Percentiles rank a stretch among this genome's conserved stretches.
phyloP scores from a whole-genome alignment of 75 land plant species.

The Isoetes taiwanensis region DNA sequence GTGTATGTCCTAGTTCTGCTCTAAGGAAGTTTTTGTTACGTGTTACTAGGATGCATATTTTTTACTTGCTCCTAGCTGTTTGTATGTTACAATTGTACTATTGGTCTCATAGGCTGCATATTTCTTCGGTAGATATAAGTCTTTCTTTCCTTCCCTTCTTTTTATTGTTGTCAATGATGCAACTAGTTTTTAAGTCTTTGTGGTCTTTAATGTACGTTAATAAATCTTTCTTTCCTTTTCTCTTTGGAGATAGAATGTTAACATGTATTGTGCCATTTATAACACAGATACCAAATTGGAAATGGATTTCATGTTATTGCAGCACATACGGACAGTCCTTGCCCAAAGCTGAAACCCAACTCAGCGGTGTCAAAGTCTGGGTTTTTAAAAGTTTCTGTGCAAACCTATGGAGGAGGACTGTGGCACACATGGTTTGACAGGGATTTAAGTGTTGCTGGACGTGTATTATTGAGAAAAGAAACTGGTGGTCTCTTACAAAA shows the following conservation, averaged over 20 bases:
- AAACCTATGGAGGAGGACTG: slow-evolving; percentile 89
- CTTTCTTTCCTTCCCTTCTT: too few species aligned
- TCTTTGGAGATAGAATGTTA: too few species aligned
- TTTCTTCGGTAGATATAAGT: too few species aligned
- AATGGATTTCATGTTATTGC: slow-evolving; percentile 87
- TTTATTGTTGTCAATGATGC: too few species aligned
- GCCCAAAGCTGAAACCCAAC: slow-evolving; percentile 86
- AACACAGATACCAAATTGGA: slow-evolving; percentile 65
- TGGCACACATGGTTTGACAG: slow-evolving; percentile 99
- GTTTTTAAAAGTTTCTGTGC: slow-evolving; percentile 70
- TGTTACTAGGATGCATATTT: not conserved
- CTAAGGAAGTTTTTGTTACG: too few species aligned
- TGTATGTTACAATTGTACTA: not conserved
- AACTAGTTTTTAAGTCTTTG: too few species aligned
- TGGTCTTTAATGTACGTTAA: too few species aligned
- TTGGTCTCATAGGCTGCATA: not conserved
- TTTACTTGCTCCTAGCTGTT: too few species aligned
- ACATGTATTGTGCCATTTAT: too few species aligned
- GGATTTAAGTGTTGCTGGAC: slow-evolving; percentile 86
- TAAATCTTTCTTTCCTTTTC: too few species aligned
- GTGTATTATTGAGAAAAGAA: slow-evolving; percentile 47
- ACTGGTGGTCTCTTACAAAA: slow-evolving; percentile 57
- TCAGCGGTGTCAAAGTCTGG: slow-evolving; percentile 62
- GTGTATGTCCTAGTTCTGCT: too few species aligned
- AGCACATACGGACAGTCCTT: slow-evolving; percentile 98